Conservation (phyloP, 495 filamentous ascomycete genomes). For the Tetracladium marchalianum region DNA sequence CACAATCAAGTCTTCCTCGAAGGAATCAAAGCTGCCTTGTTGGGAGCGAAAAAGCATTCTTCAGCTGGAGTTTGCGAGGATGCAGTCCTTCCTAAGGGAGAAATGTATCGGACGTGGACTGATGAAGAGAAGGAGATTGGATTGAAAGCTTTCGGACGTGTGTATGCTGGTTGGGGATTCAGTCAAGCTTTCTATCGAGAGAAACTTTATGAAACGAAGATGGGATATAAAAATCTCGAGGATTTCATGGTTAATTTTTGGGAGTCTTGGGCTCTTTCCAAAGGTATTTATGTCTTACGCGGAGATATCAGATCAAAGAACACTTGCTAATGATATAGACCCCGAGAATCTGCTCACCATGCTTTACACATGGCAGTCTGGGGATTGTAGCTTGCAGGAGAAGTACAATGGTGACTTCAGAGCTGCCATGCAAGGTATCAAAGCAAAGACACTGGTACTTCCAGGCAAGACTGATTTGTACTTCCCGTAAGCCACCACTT, state of each 20-base stretch:
- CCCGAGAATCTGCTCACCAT: constrained; percentile 58
- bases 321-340: constrained; percentile 29
- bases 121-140: constrained; percentile 47
- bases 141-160: constrained; percentile 58
- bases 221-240: constrained; percentile 54
- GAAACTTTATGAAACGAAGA: constrained; percentile 47
- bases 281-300: constrained; percentile 30
- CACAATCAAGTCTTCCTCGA: constrained; percentile 69
- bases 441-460: constrained; percentile 55
- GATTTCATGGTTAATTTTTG: constrained; percentile 63
- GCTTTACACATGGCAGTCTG: constrained; percentile 67
- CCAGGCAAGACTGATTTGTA: constrained; percentile 62
- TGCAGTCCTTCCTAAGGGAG: constrained; percentile 23
- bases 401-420: constrained; percentile 56
- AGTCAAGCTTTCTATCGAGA: constrained; percentile 63
- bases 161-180: constrained; percentile 71
- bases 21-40: constrained; percentile 55
- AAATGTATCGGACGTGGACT: constrained; percentile 41
- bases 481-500: constrained; percentile 46
- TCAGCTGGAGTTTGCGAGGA: constrained; percentile 39
- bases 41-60: constrained; percentile 46
- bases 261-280: constrained; percentile 60
- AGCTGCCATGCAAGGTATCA: constrained; percentile 55
- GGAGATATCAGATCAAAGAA: neutral
- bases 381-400: constrained; percentile 51